Percentiles rank a stretch among this genome's conserved stretches.
These are phyloP conservation scores for Hypoxylon lenormandii DNA, from an alignment of 495 filamentous ascomycete genomes.

Conservation along the genomic window DNA sequence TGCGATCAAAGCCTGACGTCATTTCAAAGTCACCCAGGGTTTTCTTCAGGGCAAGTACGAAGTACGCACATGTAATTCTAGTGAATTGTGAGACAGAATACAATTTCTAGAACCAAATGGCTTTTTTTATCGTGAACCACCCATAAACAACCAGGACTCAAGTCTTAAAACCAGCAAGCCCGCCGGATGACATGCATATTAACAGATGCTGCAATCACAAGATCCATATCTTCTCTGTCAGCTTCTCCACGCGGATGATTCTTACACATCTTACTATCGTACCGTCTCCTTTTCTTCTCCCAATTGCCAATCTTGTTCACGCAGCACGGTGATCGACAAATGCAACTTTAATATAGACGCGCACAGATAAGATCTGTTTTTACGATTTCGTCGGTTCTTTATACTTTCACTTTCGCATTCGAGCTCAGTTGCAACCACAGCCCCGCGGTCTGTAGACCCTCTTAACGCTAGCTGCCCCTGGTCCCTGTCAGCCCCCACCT, in stretches of 20 bases:
- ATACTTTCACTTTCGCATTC: too few species aligned
- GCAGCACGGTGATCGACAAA: too few species aligned
- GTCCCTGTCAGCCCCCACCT: too few species aligned
- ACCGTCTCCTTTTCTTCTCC: not conserved
- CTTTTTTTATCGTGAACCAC: not conserved
- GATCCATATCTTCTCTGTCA: not conserved
- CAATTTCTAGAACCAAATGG: not conserved
- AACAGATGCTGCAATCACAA: slow-evolving; percentile 14
- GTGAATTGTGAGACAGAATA: too few species aligned
- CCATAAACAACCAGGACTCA: not conserved
- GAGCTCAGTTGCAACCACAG: too few species aligned
- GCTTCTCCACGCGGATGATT: not conserved
- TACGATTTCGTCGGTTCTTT: too few species aligned
- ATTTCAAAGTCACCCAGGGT: not conserved
- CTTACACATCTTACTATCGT: not conserved
- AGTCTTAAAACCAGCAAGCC: slow-evolving; percentile 1
- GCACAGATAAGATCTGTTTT: too few species aligned
- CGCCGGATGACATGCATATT: slow-evolving; percentile 23
- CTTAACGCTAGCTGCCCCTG: too few species aligned
- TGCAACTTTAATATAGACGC: too few species aligned
- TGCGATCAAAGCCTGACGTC: slow-evolving; percentile 16
- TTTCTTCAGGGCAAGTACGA: not conserved
- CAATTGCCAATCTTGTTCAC: too few species aligned
- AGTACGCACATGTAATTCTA: too few species aligned
- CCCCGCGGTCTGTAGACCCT: too few species aligned